A percentile compares a stretch with the other conserved stretches of the same genome.
Evolutionary conservation across 768 basidiomycete genomes (phyloP).

Genomic region (Collybia nuda): DNA sequence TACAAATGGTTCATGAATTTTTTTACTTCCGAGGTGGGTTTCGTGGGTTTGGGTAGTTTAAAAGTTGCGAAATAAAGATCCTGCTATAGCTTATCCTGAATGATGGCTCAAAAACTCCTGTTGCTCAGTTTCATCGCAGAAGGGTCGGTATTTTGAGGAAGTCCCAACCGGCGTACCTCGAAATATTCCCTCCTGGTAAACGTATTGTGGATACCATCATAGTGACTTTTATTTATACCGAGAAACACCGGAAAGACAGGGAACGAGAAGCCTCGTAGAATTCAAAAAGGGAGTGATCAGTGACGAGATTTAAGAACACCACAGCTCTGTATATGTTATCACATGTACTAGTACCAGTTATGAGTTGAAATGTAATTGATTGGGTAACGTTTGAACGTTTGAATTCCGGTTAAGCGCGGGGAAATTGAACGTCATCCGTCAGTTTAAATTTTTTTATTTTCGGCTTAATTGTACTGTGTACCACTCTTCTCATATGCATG

Average conservation of each 20-base stretch:
- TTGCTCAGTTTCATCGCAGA: conserved; percentile 18
- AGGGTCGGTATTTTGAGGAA: conserved; percentile 10
- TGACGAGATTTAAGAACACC: too few relatives aligned
- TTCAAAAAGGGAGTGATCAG: too few relatives aligned
- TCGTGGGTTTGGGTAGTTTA: not conserved
- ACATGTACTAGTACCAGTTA: too few relatives aligned
- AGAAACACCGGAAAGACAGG: conserved; percentile 20
- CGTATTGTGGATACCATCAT: conserved; percentile 21
- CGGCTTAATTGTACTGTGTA: too few relatives aligned
- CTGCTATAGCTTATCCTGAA: conserved; percentile 14
- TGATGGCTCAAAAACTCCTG: conserved; percentile 14
- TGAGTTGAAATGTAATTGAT: too few relatives aligned
- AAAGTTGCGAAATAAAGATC: too few relatives aligned
- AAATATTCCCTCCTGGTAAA: conserved; percentile 19
- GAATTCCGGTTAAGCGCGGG: too few relatives aligned
- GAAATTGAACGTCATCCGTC: too few relatives aligned
- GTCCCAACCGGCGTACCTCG: conserved; percentile 12
- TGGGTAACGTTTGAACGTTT: too few relatives aligned
- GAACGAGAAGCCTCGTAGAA: conserved; percentile 1
- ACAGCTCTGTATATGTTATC: too few relatives aligned
- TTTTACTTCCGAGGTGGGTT: conserved; percentile 10
- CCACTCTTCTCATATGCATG: too few relatives aligned
- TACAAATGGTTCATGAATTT: conserved; percentile 19
- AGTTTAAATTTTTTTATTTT: too few relatives aligned
- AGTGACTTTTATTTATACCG: conserved; percentile 23